A percentile compares a stretch with the other conserved stretches of the same genome.
phyloP scores from a whole-genome alignment of 2,329 filamentous ascomycete genomes.

The Celoporthe dispersa region DNA sequence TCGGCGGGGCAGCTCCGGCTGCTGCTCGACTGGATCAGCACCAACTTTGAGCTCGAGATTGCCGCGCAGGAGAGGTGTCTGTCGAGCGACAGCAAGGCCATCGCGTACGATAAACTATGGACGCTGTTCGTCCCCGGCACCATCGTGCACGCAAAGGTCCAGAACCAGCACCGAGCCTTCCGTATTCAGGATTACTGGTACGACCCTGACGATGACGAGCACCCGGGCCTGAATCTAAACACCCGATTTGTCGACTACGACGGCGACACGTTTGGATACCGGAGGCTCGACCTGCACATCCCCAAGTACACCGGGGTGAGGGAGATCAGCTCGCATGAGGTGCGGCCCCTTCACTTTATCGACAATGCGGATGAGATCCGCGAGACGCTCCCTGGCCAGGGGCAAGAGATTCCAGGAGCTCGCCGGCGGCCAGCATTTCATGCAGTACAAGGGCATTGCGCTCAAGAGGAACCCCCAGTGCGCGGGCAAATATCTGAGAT shows the following conservation, averaged over 20 bases:
- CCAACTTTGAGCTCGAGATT: constrained; percentile 35
- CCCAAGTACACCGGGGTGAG: constrained; percentile 36
- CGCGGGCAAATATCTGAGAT: constrained; percentile 24
- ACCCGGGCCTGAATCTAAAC: constrained; percentile 34
- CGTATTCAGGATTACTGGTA: constrained; percentile 38
- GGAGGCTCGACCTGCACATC: constrained; percentile 34
- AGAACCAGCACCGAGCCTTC: constrained; percentile 38
- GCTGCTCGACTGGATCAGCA: constrained; percentile 36
- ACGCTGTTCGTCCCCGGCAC: constrained; percentile 36
- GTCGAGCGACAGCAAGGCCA: constrained; percentile 34
- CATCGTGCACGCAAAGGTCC: constrained; percentile 35
- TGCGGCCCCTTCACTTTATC: constrained; percentile 38
- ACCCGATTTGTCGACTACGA: constrained; percentile 41
- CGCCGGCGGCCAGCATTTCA: constrained; percentile 39
- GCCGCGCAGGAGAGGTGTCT: constrained; percentile 36
- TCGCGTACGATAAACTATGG: constrained; percentile 38
- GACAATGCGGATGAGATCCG: constrained; percentile 33
- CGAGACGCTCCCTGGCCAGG: constrained; percentile 35
- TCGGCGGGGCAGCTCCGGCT: constrained; percentile 35
- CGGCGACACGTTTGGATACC: constrained; percentile 40
- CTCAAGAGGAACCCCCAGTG: constrained; percentile 28
- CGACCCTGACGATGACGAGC: constrained; percentile 33
- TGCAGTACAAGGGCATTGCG: constrained; percentile 40
- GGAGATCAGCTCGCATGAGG: constrained; percentile 36
- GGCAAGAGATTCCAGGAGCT: constrained; percentile 41